Conservation (phyloP, 805 yeast species). For the Suhomyces prunicola region DNA sequence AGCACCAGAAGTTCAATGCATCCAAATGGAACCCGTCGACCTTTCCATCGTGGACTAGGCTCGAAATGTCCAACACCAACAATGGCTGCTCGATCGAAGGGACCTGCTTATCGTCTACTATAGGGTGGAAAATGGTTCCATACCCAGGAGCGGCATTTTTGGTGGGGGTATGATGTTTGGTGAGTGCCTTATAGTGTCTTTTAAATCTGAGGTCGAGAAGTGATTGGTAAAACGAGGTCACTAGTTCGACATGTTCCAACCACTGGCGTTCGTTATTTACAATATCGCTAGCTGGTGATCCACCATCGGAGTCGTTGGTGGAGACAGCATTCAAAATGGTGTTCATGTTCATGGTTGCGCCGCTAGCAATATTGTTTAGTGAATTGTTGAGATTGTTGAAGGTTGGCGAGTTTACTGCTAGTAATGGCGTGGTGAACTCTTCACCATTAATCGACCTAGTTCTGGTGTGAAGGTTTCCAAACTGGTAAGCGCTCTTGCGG, state of each 20-base stretch:
- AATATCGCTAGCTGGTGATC: not conserved
- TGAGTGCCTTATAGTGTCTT: constrained; percentile 26
- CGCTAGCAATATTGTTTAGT: not conserved
- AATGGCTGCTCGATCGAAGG: constrained; percentile 40
- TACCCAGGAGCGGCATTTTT: constrained; percentile 7
- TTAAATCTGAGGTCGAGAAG: constrained; percentile 34
- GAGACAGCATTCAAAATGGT: constrained; percentile 13
- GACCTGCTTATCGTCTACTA: constrained; percentile 33
- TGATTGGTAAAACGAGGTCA: constrained; percentile 31
- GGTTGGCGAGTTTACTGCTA: constrained; percentile 1
- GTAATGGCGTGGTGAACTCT: constrained; percentile 5
- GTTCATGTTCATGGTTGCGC: constrained; percentile 21
- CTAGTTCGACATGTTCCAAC: constrained; percentile 18
- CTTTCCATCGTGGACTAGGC: constrained; percentile 33
- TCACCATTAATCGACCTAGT: constrained; percentile 10
- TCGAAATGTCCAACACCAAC: constrained; percentile 29
- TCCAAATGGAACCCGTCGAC: constrained; percentile 32
- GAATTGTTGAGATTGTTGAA: constrained; percentile 2
- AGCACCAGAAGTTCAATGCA: constrained; percentile 31
- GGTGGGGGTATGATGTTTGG: constrained; percentile 7
- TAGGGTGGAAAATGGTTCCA: constrained; percentile 32
- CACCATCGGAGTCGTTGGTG: not conserved
- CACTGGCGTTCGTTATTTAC: constrained; percentile 10
- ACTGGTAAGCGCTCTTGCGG: constrained; percentile 1
- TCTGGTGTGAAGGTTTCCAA: constrained; percentile 8